Evolutionary conservation across 768 basidiomycete species (phyloP).

Genomic region (Pleurotus citrinopileatus): DNA sequence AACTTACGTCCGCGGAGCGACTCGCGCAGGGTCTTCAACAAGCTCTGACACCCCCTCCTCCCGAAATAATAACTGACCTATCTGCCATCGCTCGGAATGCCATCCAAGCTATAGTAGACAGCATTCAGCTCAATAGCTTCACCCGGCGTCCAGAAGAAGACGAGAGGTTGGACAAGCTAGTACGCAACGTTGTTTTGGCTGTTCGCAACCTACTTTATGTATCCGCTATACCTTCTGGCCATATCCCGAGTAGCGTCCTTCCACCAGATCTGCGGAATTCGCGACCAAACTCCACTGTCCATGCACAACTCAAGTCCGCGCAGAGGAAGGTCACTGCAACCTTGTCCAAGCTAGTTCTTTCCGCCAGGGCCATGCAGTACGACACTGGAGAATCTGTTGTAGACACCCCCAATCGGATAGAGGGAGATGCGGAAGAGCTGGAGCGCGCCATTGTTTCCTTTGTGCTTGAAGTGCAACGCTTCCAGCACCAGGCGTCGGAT

Average conservation of each 20-base stretch:
- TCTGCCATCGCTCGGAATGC: constrained; percentile 54
- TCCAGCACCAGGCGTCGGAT: constrained; percentile 35
- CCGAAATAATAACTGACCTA: constrained; percentile 59
- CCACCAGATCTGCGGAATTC: constrained; percentile 47
- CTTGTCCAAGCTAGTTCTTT: constrained; percentile 84
- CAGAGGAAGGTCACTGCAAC: constrained; percentile 88
- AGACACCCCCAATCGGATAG: constrained; percentile 68
- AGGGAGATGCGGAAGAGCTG: constrained; percentile 73
- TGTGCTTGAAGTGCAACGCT: constrained; percentile 65
- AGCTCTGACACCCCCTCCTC: constrained; percentile 52
- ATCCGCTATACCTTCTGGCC: constrained; percentile 55
- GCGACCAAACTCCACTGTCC: constrained; percentile 39
- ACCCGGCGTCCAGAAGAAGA: constrained; percentile 53
- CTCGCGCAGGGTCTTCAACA: constrained; percentile 66
- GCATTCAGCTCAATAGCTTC: constrained; percentile 44
- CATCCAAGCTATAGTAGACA: constrained; percentile 62
- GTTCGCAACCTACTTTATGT: constrained; percentile 78
- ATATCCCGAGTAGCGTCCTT: constrained; percentile 55
- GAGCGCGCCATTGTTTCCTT: constrained; percentile 70
- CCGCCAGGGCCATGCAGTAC: constrained; percentile 86
- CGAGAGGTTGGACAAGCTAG: constrained; percentile 57
- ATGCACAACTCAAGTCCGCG: constrained; percentile 69
- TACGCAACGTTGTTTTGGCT: constrained; percentile 61
- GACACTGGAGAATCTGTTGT: constrained; percentile 62
- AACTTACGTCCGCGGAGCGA: constrained; percentile 65